Conservation (phyloP, 208 protist species). For the Phytomonas francai region DNA sequence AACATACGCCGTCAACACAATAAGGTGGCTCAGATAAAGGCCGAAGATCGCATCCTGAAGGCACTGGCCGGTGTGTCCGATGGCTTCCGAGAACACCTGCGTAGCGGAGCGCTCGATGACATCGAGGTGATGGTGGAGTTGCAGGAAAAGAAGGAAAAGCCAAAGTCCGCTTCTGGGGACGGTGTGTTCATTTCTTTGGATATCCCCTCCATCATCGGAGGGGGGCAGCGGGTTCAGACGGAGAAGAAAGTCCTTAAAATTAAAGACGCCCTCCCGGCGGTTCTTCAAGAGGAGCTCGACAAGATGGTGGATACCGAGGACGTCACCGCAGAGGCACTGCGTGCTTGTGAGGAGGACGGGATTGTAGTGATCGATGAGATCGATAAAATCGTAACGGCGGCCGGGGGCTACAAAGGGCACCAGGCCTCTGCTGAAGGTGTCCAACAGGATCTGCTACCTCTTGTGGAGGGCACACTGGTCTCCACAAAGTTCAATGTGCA, state of each 20-base stretch:
- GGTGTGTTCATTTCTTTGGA: constrained; percentile 86
- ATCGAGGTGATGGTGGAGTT: constrained; percentile 90
- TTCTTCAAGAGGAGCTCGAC: constrained; percentile 91
- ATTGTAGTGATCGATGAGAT: constrained; percentile 99
- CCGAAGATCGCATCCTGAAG: constrained; percentile 87
- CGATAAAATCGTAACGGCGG: constrained; percentile 95
- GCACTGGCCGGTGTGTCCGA: constrained; percentile 85
- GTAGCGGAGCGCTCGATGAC: constrained; percentile 87
- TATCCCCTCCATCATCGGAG: constrained; percentile 72
- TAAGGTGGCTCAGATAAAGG: constrained; percentile 67
- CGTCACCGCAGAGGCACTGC: constrained; percentile 90
- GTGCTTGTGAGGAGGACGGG: constrained; percentile 94
- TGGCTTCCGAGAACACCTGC: constrained; percentile 91
- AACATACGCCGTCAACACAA: constrained; percentile 86
- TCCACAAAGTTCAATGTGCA: constrained; percentile 95
- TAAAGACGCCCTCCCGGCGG: constrained; percentile 87
- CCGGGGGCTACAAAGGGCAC: constrained; percentile 82
- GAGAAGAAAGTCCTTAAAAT: constrained; percentile 92
- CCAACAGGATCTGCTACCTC: constrained; percentile 96
- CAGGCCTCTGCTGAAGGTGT: constrained; percentile 95
- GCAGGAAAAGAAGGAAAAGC: constrained; percentile 88
- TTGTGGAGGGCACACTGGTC: constrained; percentile 96
- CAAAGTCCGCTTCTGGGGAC: constrained; percentile 67
- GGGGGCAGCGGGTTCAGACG: constrained; percentile 55
- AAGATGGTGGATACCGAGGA: constrained; percentile 92